Evolutionary conservation across 192 early-diverging fungal genomes (phyloP), one percentile per base, ranked within the genome.

Genomic region (Irineochytrium annulatum): DNA sequence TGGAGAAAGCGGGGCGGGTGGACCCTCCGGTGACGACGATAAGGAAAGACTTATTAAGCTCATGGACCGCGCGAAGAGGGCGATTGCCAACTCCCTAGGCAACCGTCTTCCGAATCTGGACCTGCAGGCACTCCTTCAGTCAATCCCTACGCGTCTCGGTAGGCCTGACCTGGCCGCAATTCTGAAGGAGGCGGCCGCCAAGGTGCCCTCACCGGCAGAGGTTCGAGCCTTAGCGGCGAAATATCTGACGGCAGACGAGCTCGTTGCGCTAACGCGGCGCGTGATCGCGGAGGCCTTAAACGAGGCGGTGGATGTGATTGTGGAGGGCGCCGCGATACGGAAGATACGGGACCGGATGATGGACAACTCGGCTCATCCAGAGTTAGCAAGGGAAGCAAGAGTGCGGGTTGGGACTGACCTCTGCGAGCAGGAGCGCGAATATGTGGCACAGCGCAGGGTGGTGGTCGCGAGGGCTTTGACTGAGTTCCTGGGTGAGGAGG

Each of bases 401-500:
- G 66, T 68, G 30, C 11, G 66, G 33, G 31, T 63, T 5, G 66
- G 66, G 34, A 26, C 29, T 17, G 35, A n/a, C 8, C 30, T 68
- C 14, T 24, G 34, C 29, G 37, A 63, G 28, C 53, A 55, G 16
- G 66, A 68, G 53, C 4, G 29, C 6, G 16, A 55, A 33, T 56
- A 32, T 35, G 14, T 62, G 24, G 52, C 20, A n/a, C 14, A 43
- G 6, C 11, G 66, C 11, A 32, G 34, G 33, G 31, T 28, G 13
- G 31, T 20, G 2, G 66, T 52, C 1, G 60, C 65, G 3, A 46
- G 33, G 19, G 71, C 65, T 3, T 5, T 73, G 31, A 22, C 54
- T n/a, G 41, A 52, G 32, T 48, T 73, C 32, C 24, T 69, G 24
- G 60, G 55, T 30, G 71, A 70, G 34, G 35, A 31, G 16, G 66